Base-by-base conservation (phyloP, 1,284 basidiomycete genomes). In the Afroboletus lepidellus region DNA sequence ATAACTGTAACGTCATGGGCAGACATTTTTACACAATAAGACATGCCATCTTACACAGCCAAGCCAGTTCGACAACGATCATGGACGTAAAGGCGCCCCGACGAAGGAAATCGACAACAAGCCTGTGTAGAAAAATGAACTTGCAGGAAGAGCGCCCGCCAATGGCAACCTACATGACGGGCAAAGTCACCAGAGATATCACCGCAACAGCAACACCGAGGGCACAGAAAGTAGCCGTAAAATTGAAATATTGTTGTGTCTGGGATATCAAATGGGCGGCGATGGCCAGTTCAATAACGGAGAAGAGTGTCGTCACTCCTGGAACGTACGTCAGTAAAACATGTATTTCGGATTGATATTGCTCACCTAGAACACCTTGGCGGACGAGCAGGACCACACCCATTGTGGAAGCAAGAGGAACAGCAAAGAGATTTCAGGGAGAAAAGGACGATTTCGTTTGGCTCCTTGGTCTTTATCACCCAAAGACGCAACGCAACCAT, bases 121-220 rank as follows among this genome's bases (percentile, higher is more conserved):
- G 34, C 57, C 74, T 74, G 41, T 6, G 16, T 4, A 13, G 36
- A 15, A n/a, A 4, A 46, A 54, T 61, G 43, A 62, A 47, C 24
- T 33, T 47, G 21, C 30, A 25, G 43, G 23, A 41, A 38, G 23
- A 25, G 34, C 21, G 24, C 5, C 6, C 29, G 21, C 48, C 41
- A 18, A 41, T 8, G 13, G 36, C 16, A 12, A 62, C 76, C 30
- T 50, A 83, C 82, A 81, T 74, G 18, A 73, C 68, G 5, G 75
- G 72, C 21, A 82, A 46, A 0, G 75, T 72, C 13, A 79, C 8
- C 36, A 82, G 30, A 11, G 78, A 74, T 34, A 83, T 59, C 27
- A 63, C 50, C 11, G 70, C 65, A 3, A 70, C 71, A 5, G 79
- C 77, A 39, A 83, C 59, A n/a, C 63, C 73, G 36, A 84, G 60